Base-by-base conservation (phyloP, 306 rosid species). In the Trichosanthes truncata region DNA sequence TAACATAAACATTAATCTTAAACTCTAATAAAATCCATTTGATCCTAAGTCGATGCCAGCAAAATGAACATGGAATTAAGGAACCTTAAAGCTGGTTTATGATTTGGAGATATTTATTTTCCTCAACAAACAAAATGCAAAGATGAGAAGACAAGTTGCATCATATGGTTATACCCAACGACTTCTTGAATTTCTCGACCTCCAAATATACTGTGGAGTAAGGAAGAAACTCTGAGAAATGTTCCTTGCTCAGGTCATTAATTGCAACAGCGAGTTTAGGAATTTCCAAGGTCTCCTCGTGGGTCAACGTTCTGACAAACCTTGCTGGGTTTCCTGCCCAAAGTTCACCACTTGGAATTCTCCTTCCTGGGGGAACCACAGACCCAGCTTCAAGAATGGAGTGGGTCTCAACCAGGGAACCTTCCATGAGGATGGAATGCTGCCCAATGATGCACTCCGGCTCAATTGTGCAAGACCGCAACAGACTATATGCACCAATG, bases 291-390 rank as follows among this genome's bases (percentile, higher is more conserved):
- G 87, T 93, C 88, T 96, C 99, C 86, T 96, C 99, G 78, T 91
- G 94, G 72, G 94, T 85, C 80, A 93, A 80, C 36, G 92, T 82
- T 85, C 97, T 89, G 76, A 96, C 94, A 88, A 87, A 93, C 86
- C 87, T 89, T 14, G 99, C 99, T 2, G 99, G 99, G 84, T 96
- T 96, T 83, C 99, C 98, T 5, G 97, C 98, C 99, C 97, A 96
- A 66, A 96, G 97, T 87, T 96, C 96, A 62, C 97, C 98, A 0
- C 92, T 86, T 20, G 99, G 99, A 74, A 96, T 96, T 81, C 97
- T 87, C 85, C 98, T 90, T 72, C 99, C 99, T 0, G 98, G 98
- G 10, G 99, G 98, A 83, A 96, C 89, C 11, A 96, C 98, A 31
- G 99, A 96, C 80, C 99, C 99, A 76, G 99, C 98, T 89, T 96